Evolutionary conservation across 2,329 filamentous ascomycete genomes (phyloP).

Genomic region (Sporothrix protearum): DNA sequence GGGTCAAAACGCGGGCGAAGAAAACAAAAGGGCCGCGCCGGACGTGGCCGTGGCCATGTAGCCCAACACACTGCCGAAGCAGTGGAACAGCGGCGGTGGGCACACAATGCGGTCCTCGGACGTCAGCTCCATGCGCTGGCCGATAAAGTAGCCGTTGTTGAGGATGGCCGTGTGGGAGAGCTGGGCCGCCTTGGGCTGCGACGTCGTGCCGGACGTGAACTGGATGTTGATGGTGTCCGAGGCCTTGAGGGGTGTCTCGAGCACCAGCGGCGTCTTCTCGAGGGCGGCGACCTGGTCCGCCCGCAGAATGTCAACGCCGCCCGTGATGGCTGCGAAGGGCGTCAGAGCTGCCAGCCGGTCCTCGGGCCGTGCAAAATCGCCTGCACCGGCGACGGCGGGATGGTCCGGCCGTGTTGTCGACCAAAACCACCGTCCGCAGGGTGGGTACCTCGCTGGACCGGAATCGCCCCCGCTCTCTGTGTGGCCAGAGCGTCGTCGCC

Average conservation of each 20-base stretch:
- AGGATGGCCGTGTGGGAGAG: constrained; percentile 81
- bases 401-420: constrained; percentile 68
- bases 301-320: constrained; percentile 16
- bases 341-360: constrained; percentile 41
- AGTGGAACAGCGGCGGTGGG: constrained; percentile 82
- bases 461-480: constrained; percentile 33
- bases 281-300: background rate
- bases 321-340: constrained; percentile 42
- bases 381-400: constrained; percentile 42
- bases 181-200: constrained; percentile 85
- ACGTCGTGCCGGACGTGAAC: constrained; percentile 95
- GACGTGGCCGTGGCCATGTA: constrained; percentile 89
- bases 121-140: constrained; percentile 75
- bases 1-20: constrained; percentile 85
- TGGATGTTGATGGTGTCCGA: constrained; percentile 88
- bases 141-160: constrained; percentile 87
- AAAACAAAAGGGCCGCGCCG: constrained; percentile 78
- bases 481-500: constrained; percentile 35
- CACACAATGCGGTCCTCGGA: constrained; percentile 74
- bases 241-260: constrained; percentile 49
- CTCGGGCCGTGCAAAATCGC: constrained; percentile 24
- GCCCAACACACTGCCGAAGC: constrained; percentile 88
- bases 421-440: constrained; percentile 66
- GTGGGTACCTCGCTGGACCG: constrained; percentile 58
- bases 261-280: constrained; percentile 13